Percentiles rank a stretch among this genome's conserved stretches.
phyloP scores from a whole-genome alignment of 164 flowering plant genomes.

The Kalanchoe fedtschenkoi region DNA sequence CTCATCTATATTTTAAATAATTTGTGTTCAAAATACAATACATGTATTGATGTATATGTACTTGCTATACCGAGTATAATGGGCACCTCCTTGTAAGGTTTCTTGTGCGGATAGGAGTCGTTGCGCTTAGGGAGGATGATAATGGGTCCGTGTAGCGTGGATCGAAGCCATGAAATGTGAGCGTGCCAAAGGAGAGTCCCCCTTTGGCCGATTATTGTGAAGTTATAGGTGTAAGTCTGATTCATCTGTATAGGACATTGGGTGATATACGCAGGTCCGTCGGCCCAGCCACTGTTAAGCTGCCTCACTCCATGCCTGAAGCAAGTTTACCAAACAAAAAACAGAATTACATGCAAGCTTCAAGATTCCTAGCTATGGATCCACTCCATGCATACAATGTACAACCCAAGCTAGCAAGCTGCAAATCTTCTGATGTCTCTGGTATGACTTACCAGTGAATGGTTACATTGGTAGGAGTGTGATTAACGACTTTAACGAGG shows the following conservation, averaged over 20 bases:
- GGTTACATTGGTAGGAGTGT: slow-evolving; percentile 2
- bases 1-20: too few species aligned
- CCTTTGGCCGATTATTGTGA: slow-evolving; percentile 3
- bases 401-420: background rate
- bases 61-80: background rate
- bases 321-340: background rate
- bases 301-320: slow-evolving; percentile 6
- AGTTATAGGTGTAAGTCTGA: slow-evolving; percentile 7
- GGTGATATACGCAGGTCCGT: slow-evolving; percentile 6
- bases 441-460: slow-evolving; percentile 3
- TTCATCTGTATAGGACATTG: slow-evolving; percentile 5
- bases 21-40: background rate
- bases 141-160: slow-evolving; percentile 4
- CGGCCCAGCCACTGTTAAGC: slow-evolving; percentile 8
- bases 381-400: background rate
- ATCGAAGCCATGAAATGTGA: slow-evolving; percentile 8
- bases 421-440: background rate
- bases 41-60: background rate
- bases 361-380: background rate
- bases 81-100: slow-evolving; percentile 7
- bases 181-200: slow-evolving; percentile 8
- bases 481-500: background rate
- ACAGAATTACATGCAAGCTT: background rate
- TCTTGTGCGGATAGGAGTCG: background rate
- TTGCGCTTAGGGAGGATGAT: slow-evolving; percentile 7